These are phyloP conservation scores for Gynandropsis gynandra DNA, from an alignment of 345 rosid genomes.

Conservation along the genomic window DNA sequence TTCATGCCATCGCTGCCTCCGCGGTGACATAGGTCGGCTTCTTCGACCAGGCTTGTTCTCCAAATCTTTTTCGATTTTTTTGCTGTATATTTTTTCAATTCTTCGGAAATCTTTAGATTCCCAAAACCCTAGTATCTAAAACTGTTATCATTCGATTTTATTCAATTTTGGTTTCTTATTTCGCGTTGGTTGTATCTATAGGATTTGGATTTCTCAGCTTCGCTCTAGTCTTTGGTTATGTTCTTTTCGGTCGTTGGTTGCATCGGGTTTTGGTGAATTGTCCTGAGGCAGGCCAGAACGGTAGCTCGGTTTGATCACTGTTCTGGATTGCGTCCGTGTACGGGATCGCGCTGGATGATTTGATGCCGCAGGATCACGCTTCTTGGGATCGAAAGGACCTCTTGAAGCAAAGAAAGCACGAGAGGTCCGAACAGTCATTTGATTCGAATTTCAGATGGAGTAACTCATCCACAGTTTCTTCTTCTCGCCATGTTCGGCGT, in stretches of 20 bases:
- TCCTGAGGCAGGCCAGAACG: background rate
- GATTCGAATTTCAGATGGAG: constrained; percentile 70
- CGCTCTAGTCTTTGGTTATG: constrained; percentile 3
- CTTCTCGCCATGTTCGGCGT: constrained; percentile 44
- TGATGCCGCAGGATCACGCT: constrained; percentile 94
- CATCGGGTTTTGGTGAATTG: too few species aligned
- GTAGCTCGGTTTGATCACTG: constrained; percentile 9
- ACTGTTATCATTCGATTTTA: background rate
- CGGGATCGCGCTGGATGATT: constrained; percentile 40
- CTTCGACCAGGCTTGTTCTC: constrained; percentile 20
- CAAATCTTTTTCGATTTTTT: background rate
- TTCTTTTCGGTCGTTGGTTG: background rate
- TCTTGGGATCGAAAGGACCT: constrained; percentile 92
- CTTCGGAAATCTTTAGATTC: constrained; percentile 3
- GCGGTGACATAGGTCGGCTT: constrained; percentile 19
- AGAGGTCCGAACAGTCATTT: constrained; percentile 51
- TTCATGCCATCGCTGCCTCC: background rate
- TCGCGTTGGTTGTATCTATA: background rate
- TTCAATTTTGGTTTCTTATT: constrained; percentile 15
- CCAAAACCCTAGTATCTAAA: constrained; percentile 24
- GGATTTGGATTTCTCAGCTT: too few species aligned
- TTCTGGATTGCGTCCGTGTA: constrained; percentile 22
- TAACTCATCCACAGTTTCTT: constrained; percentile 38
- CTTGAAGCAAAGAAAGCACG: constrained; percentile 81
- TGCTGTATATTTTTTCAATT: constrained; percentile 2